Base-by-base conservation (phyloP, 2,329 filamentous ascomycete genomes). In the Paecilomyces sp. region DNA sequence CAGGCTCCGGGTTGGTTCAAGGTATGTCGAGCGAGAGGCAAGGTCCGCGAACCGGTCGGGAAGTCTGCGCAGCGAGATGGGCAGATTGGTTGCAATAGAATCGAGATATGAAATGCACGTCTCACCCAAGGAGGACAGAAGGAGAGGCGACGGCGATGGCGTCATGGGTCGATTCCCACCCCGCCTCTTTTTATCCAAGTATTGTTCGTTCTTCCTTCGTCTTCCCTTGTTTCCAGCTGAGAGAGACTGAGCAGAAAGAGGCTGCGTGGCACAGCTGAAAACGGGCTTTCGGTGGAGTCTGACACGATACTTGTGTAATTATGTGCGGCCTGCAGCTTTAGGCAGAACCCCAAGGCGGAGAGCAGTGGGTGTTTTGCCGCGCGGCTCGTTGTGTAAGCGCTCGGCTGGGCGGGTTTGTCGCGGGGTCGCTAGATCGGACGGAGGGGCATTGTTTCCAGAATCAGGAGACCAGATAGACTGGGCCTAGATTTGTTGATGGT, bases 41-140 rank as follows among this genome's bases (percentile, higher is more conserved):
- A 66, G 34, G 25, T 67, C 63, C 50, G 67, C 66, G 53, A 73
- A 62, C 60, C 67, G 72, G 59, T 68, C 70, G 61, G 71, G 68
- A 55, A 74, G 64, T 52, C 70, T 66, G 56, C 72, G 68, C 36
- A 75, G 56, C 34, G 70, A 70, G 24, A 66, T 57, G 54, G 73
- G 71, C 33, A 75, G 62, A 56, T 65, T 67, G 56, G 67, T 66
- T 57, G 68, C 67, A 60, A 75, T 62, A 59, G 71, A 70, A 58
- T 73, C 71, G 60, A 76, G 60, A 62, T 77, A 76, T 41, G 71
- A 68, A 61, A 73, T 68, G 62, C 72, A 74, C 67, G 73, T 74
- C 70, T 76, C 72, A 67, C 73, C 71, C 70, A 75, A 66, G 58
- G 70, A 72, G 67, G 72, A 71, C 68, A 72, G 66, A 67, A 70